phyloP scores from a whole-genome alignment of 2,329 filamentous ascomycete genomes.

The Xylaria digitata region DNA sequence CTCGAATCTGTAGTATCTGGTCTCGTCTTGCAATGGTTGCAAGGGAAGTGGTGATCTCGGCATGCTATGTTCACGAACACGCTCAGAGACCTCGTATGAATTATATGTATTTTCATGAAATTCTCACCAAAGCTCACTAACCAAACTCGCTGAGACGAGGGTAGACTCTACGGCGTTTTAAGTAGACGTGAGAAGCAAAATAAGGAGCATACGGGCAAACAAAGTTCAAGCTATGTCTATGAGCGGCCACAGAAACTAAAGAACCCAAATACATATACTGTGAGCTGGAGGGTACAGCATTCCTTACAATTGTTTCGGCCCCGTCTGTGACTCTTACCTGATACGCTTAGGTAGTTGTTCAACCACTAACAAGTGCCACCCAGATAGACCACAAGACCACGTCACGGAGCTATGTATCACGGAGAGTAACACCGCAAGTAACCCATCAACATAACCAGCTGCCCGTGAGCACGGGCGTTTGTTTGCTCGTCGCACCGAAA shows the following conservation, averaged over 20 bases:
- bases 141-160: neutral
- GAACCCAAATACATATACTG: neutral
- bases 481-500: slow-evolving; percentile 2
- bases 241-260: neutral
- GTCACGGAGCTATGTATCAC: slow-evolving; percentile 1
- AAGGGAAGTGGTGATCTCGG: neutral
- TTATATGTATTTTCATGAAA: neutral
- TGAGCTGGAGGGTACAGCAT: neutral
- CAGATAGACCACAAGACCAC: neutral
- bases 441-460: neutral
- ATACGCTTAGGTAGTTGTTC: neutral
- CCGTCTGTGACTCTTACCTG: neutral
- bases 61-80: neutral
- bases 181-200: neutral
- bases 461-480: neutral
- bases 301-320: neutral
- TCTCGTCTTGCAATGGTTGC: neutral
- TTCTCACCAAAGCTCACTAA: neutral
- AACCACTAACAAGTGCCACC: neutral
- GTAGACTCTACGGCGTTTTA: neutral
- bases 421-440: neutral
- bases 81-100: neutral
- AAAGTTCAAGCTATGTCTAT: neutral
- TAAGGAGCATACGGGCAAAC: neutral
- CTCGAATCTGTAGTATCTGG: neutral